A percentile compares a stretch with the other conserved stretches of the same genome.
These are phyloP conservation scores for Phoma sp. DNA, from an alignment of 2,329 filamentous ascomycete species.

Conservation along the genomic window DNA sequence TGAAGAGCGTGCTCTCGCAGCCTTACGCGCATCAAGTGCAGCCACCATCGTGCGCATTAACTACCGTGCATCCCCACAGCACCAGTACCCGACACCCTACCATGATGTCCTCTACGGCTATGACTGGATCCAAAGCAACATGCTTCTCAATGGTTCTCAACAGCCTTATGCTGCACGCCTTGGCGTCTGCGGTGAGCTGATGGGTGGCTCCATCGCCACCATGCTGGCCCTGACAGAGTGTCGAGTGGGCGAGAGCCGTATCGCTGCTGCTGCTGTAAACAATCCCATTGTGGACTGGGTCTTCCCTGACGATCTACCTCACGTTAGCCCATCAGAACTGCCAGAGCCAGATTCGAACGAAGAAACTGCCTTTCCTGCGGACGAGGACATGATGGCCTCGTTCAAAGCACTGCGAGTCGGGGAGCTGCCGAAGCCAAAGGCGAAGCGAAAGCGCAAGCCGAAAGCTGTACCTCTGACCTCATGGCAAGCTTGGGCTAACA, in stretches of 20 bases:
- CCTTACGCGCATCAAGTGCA: constrained; percentile 45
- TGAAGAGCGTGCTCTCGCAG: constrained; percentile 42
- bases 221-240: constrained; percentile 60
- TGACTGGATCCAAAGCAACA: constrained; percentile 55
- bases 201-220: constrained; percentile 56
- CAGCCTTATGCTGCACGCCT: constrained; percentile 41
- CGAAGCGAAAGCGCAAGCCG: constrained; percentile 21
- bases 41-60: constrained; percentile 54
- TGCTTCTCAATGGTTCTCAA: constrained; percentile 32
- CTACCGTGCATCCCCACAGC: constrained; percentile 49
- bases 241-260: constrained; percentile 46
- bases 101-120: constrained; percentile 56
- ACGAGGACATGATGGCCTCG: constrained; percentile 32
- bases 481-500: constrained; percentile 38
- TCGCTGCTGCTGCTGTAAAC: constrained; percentile 55
- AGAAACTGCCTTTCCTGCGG: constrained; percentile 40
- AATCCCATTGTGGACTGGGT: constrained; percentile 59
- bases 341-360: constrained; percentile 40
- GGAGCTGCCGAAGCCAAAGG: constrained; percentile 13
- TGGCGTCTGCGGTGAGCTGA: constrained; percentile 56
- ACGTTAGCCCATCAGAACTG: constrained; percentile 26
- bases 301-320: constrained; percentile 45
- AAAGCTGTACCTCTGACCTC: constrained; percentile 31
- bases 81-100: constrained; percentile 54
- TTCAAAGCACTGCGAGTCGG: constrained; percentile 10